A percentile compares a stretch with the other conserved stretches of the same genome.
Evolutionary conservation across 345 rosid species (phyloP).

Genomic region (Bruguiera gymnorhiza): DNA sequence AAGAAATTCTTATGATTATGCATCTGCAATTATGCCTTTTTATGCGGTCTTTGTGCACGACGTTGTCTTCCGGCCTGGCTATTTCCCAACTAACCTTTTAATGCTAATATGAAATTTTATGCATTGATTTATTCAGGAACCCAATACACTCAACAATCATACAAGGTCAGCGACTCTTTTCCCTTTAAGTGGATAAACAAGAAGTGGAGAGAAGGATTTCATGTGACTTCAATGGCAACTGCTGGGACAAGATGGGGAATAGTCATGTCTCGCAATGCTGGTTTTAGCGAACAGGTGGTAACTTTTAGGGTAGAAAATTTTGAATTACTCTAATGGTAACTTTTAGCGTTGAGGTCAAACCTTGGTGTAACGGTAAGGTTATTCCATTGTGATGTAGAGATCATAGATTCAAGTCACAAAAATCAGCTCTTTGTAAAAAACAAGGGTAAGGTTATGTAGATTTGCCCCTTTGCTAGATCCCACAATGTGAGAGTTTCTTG

Average conservation of each 20-base stretch:
- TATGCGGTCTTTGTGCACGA: too few species aligned
- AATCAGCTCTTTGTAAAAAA: too few species aligned
- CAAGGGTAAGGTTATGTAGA: too few species aligned
- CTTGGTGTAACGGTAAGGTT: too few species aligned
- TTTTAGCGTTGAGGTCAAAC: neutral
- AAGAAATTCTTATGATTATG: too few species aligned
- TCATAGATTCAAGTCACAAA: too few species aligned
- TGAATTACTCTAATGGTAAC: neutral
- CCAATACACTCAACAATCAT: conserved; percentile 36
- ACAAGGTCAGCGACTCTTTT: conserved; percentile 35
- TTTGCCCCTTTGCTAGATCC: too few species aligned
- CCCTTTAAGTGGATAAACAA: conserved; percentile 40
- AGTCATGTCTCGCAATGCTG: conserved; percentile 41
- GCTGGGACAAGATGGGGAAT: conserved; percentile 36
- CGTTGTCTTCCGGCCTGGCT: too few species aligned
- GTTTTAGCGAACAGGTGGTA: conserved; percentile 33
- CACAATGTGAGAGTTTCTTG: too few species aligned
- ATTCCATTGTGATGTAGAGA: too few species aligned
- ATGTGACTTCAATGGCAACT: conserved; percentile 38
- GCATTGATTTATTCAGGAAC: conserved; percentile 22
- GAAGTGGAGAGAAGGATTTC: conserved; percentile 38
- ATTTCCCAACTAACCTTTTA: neutral
- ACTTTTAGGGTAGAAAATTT: neutral
- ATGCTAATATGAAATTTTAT: neutral
- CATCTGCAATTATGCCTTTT: too few species aligned